phyloP scores from a whole-genome alignment of 495 filamentous ascomycete genomes.

The Echria macrotheca region DNA sequence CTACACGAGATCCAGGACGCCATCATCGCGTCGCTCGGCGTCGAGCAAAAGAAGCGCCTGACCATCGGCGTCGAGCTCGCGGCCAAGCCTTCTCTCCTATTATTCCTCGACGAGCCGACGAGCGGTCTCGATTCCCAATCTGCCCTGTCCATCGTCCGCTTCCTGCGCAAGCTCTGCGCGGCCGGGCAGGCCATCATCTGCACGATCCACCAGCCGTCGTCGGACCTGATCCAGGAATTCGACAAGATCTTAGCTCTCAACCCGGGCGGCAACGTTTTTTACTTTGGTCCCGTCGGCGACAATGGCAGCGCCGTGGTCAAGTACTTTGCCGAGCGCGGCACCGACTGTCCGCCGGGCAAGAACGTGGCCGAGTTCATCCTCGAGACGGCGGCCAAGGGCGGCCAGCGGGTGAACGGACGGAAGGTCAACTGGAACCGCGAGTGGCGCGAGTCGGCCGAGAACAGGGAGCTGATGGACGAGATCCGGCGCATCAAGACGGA shows the following conservation, averaged over 20 bases:
- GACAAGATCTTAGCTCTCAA: conserved; percentile 66
- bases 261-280: conserved; percentile 63
- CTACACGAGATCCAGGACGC: conserved; percentile 80
- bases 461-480: conserved; percentile 57
- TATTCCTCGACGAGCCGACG: conserved; percentile 77
- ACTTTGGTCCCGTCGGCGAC: conserved; percentile 57
- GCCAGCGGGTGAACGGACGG: conserved; percentile 59
- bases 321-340: conserved; percentile 58
- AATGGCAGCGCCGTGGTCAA: conserved; percentile 42
- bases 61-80: conserved; percentile 93
- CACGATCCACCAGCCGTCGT: conserved; percentile 76
- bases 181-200: conserved; percentile 69
- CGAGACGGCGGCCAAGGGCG: conserved; percentile 70
- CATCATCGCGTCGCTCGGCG: conserved; percentile 70
- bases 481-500: conserved; percentile 57
- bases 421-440: conserved; percentile 74
- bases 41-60: conserved; percentile 56
- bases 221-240: conserved; percentile 70
- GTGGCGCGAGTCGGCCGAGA: conserved; percentile 71
- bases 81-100: conserved; percentile 70
- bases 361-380: conserved; percentile 86
- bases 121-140: conserved; percentile 82
- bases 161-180: conserved; percentile 75
- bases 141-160: conserved; percentile 75
- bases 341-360: conserved; percentile 56